Percentiles rank a stretch among this genome's conserved stretches.
These are phyloP conservation scores for Suillus plorans DNA, from an alignment of 768 basidiomycete species.

Conservation along the genomic window DNA sequence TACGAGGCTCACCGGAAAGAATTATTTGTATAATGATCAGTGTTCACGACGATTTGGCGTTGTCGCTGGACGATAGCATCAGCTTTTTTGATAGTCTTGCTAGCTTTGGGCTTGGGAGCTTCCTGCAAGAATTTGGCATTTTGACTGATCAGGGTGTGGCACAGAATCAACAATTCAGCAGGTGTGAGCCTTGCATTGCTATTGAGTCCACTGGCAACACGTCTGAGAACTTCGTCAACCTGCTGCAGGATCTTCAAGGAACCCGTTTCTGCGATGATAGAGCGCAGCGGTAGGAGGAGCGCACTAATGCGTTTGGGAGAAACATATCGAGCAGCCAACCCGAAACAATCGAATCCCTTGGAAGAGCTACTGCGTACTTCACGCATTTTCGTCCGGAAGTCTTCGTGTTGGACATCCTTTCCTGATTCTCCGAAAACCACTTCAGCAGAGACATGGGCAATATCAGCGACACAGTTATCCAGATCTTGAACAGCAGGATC, in stretches of 20 bases:
- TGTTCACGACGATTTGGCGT: slow-evolving; percentile 52
- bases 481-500: slow-evolving; percentile 56
- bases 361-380: slow-evolving; percentile 84
- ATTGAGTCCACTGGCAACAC: slow-evolving; percentile 83
- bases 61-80: slow-evolving; percentile 79
- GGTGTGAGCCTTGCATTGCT: slow-evolving; percentile 72
- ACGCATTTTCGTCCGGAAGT: slow-evolving; percentile 92
- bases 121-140: slow-evolving; percentile 86
- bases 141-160: slow-evolving; percentile 87
- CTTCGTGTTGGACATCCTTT: slow-evolving; percentile 83
- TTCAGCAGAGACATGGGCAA: slow-evolving; percentile 79
- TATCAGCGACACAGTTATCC: slow-evolving; percentile 75
- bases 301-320: slow-evolving; percentile 75
- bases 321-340: slow-evolving; percentile 74
- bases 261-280: slow-evolving; percentile 84
- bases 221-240: slow-evolving; percentile 85
- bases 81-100: slow-evolving; percentile 39
- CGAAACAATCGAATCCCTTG: slow-evolving; percentile 85
- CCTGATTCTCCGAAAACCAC: slow-evolving; percentile 95
- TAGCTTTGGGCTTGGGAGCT: slow-evolving; percentile 35
- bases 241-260: slow-evolving; percentile 76
- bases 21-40: slow-evolving; percentile 79
- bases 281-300: slow-evolving; percentile 74
- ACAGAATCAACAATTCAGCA: slow-evolving; percentile 72
- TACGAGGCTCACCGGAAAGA: slow-evolving; percentile 68